Evolutionary conservation across 176 grass and related monocot species (phyloP), one percentile per base, ranked within the genome.

Genomic region (Lolium multiflorum): DNA sequence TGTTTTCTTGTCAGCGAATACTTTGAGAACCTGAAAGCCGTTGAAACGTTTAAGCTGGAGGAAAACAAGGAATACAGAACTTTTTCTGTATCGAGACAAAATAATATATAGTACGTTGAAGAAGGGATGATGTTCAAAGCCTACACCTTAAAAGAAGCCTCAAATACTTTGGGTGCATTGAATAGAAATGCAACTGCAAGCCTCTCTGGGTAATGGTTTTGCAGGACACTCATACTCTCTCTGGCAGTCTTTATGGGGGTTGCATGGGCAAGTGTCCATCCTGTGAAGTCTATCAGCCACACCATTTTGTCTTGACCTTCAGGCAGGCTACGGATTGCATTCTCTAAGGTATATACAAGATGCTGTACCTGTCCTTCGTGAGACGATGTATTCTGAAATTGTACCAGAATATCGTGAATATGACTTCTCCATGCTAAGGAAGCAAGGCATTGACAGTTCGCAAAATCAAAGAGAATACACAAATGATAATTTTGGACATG

Each of bases 131-230:
- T 12, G 12, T 11, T 76, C 22, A 68, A 20, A 86, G 22, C n/a
- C 3, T 31, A 63, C 79, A 96, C 97, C 97, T 96, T 96, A 80
- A 71, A 98, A 82, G 96, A 89, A 4, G 89, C 67, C 71, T 96
- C 88, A 76, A 98, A 98, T 88, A 98, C 83, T 92, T 80, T 94
- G 15, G 97, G 97, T 39, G 97, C 90, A 52, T 94, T 89, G 73
- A 91, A 91, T 11, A 98, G n/a, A 88, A 96, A 85, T n/a, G 86
- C 87, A 87, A 69, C 26, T 49, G 79, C 84, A 43, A 98, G 87
- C 63, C 97, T 94, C 84, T 98, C 97, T 26, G 92, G 97, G 39
- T 98, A 98, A 61, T 98, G 92, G 79, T 89, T 96, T 88, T 98
- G 92, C 78, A 96, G 79, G 67, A 96, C 80, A 21, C 88, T 91